Conservation (phyloP, 495 filamentous ascomycete species). For the Cercophora newfieldiana region DNA sequence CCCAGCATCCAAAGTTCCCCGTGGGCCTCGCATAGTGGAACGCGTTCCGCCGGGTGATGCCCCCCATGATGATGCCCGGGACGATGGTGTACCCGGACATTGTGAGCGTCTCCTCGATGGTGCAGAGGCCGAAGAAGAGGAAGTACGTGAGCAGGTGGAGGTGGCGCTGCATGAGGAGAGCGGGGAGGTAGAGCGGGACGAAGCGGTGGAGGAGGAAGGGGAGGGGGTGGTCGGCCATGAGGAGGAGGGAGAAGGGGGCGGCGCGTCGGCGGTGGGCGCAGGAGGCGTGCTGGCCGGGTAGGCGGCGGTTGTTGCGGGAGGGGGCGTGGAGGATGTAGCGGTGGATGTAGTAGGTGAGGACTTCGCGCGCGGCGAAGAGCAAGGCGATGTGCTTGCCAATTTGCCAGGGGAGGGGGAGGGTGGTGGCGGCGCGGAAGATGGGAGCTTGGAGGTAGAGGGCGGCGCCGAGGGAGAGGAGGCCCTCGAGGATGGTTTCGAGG, state of each 20-base stretch:
- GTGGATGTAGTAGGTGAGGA: slow-evolving; percentile 69
- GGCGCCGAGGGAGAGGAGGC: slow-evolving; percentile 43
- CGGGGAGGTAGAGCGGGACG: slow-evolving; percentile 73
- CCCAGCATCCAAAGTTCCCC: slow-evolving; percentile 79
- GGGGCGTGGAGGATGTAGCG: slow-evolving; percentile 65
- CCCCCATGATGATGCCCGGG: slow-evolving; percentile 72
- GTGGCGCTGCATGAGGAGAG: slow-evolving; percentile 38
- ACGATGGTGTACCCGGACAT: slow-evolving; percentile 76
- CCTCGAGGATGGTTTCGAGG: slow-evolving; percentile 58
- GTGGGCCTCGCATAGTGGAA: slow-evolving; percentile 58
- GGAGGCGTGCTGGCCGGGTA: slow-evolving; percentile 49
- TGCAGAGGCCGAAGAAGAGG: slow-evolving; percentile 64
- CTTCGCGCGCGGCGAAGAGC: slow-evolving; percentile 58
- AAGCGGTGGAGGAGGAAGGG: slow-evolving; percentile 67
- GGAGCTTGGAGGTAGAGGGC: slow-evolving; percentile 32
- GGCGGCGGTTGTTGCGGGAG: slow-evolving; percentile 33
- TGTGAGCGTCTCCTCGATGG: slow-evolving; percentile 73
- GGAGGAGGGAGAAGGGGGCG: slow-evolving; percentile 62
- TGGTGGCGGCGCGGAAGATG: slow-evolving; percentile 45
- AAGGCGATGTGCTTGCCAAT: slow-evolving; percentile 65
- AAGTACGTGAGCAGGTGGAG: slow-evolving; percentile 83
- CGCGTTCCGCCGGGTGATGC: slow-evolving; percentile 71
- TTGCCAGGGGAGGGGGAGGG: slow-evolving; percentile 49
- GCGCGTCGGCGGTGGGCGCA: slow-evolving; percentile 62
- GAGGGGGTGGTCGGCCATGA: slow-evolving; percentile 76